Base-by-base conservation (phyloP, 192 early-diverging fungal genomes). In the Coemansia sp. region DNA sequence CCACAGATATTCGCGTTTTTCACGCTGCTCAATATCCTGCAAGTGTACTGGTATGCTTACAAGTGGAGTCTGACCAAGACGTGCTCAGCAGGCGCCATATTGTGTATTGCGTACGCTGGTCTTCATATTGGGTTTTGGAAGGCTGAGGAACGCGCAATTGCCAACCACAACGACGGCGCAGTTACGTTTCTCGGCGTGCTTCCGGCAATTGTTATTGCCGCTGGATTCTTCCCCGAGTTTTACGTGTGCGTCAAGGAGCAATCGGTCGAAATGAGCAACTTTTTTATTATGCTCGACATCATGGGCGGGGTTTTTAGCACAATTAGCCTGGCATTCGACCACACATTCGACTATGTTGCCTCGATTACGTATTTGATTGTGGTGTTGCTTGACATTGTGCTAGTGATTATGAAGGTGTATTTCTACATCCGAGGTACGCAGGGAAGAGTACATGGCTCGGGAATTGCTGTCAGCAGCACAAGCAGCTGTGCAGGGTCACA, bases 291-390 rank as follows among this genome's bases (percentile, higher is more conserved):
- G 61, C 59, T 81, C 4, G 78, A 81, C 38, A 75, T 68, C 22
- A 4, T 62, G 50, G 73, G 78, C 23, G 78, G 78, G 2, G 62
- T 72, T 12, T 81, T 81, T 41, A 75, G 73, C 60, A 81, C 78
- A 1, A 65, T 81, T 24, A 81, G 78, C 35, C 58, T 81, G 41
- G 78, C 68, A 0, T 81, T 81, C 20, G 78, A 75, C 62, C 69
- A 72, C 16, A 63, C 68, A 10, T 81, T 81, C 24, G 73, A 81
- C 66, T 81, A 81, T 54, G 66, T 81, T 13, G 78, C 78, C 9
- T 81, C 78, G 1, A 81, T 81, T 19, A 81, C 73, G 0, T 81
- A 81, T 43, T 61, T 81, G 19, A 65, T 81, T 20, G 78, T 81
- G 6, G 66, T 81, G 3, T 54, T 81, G 29, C 66, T 81, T 12